Evolutionary conservation across 441 rosid species (phyloP).

Genomic region (Dalechampia spathulata): DNA sequence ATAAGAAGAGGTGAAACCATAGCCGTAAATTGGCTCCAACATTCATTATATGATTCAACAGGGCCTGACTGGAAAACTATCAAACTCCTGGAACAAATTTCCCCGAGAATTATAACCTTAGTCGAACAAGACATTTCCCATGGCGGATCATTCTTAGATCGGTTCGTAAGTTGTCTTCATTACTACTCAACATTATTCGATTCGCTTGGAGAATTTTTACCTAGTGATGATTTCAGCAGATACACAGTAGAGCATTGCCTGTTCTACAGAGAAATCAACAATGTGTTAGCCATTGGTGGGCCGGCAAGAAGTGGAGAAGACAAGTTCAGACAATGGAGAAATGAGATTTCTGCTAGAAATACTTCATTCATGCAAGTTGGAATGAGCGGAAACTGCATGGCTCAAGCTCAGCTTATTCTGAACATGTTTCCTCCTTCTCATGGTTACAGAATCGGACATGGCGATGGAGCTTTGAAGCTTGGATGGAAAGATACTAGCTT

Average conservation of each 20-base stretch:
- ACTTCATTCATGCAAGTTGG: constrained; percentile 35
- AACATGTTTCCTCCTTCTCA: constrained; percentile 58
- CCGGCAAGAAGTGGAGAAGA: constrained; percentile 67
- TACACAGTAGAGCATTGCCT: constrained; percentile 44
- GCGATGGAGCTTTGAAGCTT: constrained; percentile 52
- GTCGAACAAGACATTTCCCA: constrained; percentile 55
- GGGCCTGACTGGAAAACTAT: constrained; percentile 55
- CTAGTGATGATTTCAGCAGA: constrained; percentile 33
- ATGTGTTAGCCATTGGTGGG: constrained; percentile 58
- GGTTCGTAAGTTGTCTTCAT: constrained; percentile 58
- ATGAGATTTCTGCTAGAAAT: constrained; percentile 26
- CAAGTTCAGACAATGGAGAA: constrained; percentile 46
- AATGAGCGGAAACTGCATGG: constrained; percentile 58
- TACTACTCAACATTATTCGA: constrained; percentile 57
- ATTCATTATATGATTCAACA: constrained; percentile 47
- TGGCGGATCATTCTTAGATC: constrained; percentile 49
- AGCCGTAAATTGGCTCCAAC: constrained; percentile 67
- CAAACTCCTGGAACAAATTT: constrained; percentile 36
- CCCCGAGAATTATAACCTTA: constrained; percentile 43
- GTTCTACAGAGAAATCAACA: constrained; percentile 46
- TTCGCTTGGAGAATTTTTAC: constrained; percentile 43
- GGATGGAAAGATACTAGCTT: constrained; percentile 65
- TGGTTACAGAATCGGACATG: constrained; percentile 53
- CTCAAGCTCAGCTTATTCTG: constrained; percentile 59
- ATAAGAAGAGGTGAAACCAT: constrained; percentile 37